Base-by-base conservation (phyloP, 768 basidiomycete genomes). In the Multifurca ochricompacta region DNA sequence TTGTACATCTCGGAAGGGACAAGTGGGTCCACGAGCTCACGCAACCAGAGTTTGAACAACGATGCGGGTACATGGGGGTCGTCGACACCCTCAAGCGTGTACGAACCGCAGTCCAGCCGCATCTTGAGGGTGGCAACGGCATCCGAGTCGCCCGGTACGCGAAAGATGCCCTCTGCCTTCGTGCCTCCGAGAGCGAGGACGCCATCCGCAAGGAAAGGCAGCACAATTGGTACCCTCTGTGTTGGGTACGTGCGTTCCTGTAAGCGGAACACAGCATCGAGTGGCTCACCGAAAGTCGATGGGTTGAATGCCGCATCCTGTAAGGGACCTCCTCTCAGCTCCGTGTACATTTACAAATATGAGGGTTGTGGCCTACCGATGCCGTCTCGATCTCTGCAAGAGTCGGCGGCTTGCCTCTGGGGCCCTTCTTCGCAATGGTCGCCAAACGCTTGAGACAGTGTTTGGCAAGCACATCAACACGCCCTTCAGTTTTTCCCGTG, bases 261-360 rank as follows among this genome's bases (percentile, higher is more conserved):
- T 9, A 92, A 72, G 41, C 86, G 76, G 69, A 88, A 84, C 56
- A 91, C 87, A 23, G 82, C 82, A 59, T 88, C 87, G 11, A 97
- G 74, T 0, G 89, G 84, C 72, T 94, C 91, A 13, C 92, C 91
- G 63, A 96, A 97, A 1, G 88, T 92, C 1, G 91, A 93, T 0
- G 93, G 91, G 59, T 93, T 88, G 72, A 96, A 97, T 7, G 94
- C 92, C 25, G 92, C 91, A 62, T 93, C 91, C 81, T 89, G 63
- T 10, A 48, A 45, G 7, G 48, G 28, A 9, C 53, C 28, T 32
- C 64, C 48, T 60, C 57, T 48, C 47, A 14, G 40, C 46, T 31
- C n/a, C 3, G 7, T 18, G 11, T 2, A 41, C 51, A 35, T 46
- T 53, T 8, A 44, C 36, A 18, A 41, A 18, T 32, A 14, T 9